Percentiles rank a stretch among this genome's conserved stretches.
Evolutionary conservation across 495 filamentous ascomycete genomes (phyloP).

Genomic region (Bombardia bombarda): DNA sequence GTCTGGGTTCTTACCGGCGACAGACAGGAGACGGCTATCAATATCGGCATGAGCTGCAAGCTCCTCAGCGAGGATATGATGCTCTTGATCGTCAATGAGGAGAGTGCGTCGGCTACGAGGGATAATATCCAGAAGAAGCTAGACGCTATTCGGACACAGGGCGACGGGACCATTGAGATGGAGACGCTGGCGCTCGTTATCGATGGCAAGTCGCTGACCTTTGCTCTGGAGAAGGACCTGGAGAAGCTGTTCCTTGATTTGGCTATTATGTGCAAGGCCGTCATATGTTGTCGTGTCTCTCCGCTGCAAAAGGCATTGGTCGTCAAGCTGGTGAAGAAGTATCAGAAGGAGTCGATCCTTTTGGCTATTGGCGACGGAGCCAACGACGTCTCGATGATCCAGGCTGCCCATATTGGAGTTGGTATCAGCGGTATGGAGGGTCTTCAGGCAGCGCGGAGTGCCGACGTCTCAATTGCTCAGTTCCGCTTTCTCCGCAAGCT

Average conservation of each 20-base stretch:
- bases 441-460: conserved; percentile 94
- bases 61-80: conserved; percentile 99
- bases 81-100: conserved; percentile 92
- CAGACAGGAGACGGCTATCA: conserved; percentile 97
- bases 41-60: conserved; percentile 99
- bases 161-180: conserved; percentile 62
- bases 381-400: conserved; percentile 99
- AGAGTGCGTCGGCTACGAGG: conserved; percentile 62
- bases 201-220: conserved; percentile 92
- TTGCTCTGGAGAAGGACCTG: conserved; percentile 85
- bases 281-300: conserved; percentile 97
- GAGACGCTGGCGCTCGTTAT: conserved; percentile 93
- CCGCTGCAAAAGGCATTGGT: conserved; percentile 98
- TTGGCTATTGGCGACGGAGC: conserved; percentile 96
- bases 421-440: conserved; percentile 97
- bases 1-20: conserved; percentile 98
- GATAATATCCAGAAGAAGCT: conserved; percentile 89
- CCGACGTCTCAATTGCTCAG: conserved; percentile 93
- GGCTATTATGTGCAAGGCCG: conserved; percentile 93
- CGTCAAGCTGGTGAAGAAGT: conserved; percentile 96
- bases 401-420: conserved; percentile 96
- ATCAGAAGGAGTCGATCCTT: conserved; percentile 77
- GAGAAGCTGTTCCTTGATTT: conserved; percentile 92
- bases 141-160: conserved; percentile 73
- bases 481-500: conserved; percentile 95